These are phyloP conservation scores for Penicillium sp. DNA, from an alignment of 2,329 filamentous ascomycete species.

Conservation along the genomic window DNA sequence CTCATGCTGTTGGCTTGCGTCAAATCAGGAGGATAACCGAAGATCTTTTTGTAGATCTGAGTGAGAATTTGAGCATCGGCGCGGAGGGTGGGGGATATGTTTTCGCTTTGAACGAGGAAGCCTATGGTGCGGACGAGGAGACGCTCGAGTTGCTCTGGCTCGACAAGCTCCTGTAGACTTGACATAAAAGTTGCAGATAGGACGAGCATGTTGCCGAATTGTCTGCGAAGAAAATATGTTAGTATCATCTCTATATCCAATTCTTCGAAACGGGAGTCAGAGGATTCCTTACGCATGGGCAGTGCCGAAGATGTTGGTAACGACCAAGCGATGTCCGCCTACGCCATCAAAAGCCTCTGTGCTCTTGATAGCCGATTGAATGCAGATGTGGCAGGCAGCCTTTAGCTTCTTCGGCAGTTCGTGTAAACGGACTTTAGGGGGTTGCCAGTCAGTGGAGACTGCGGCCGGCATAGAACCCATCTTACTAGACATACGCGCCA, in stretches of 20 bases:
- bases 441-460: constrained; percentile 16
- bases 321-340: constrained; percentile 4
- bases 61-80: constrained; percentile 73
- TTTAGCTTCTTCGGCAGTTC: constrained; percentile 43
- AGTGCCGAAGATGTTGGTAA: constrained; percentile 11
- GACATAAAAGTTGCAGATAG: constrained; percentile 77
- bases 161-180: constrained; percentile 59
- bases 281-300: constrained; percentile 8
- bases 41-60: constrained; percentile 48
- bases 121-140: constrained; percentile 72
- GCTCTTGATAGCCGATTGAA: constrained; percentile 2
- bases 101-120: constrained; percentile 68
- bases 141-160: constrained; percentile 53
- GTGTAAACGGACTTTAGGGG: constrained; percentile 18
- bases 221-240: constrained; percentile 52
- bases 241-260: constrained; percentile 13
- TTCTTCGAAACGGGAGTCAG: neutral
- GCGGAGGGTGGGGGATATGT: constrained; percentile 70
- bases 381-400: constrained; percentile 1
- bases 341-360: constrained; percentile 9
- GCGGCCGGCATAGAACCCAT: constrained; percentile 29
- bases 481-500: constrained; percentile 35
- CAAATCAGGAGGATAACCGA: constrained; percentile 32
- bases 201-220: constrained; percentile 96
- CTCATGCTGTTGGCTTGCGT: neutral